These are phyloP conservation scores for Claviceps africana DNA, from an alignment of 2,329 filamentous ascomycete genomes.

Conservation along the genomic window DNA sequence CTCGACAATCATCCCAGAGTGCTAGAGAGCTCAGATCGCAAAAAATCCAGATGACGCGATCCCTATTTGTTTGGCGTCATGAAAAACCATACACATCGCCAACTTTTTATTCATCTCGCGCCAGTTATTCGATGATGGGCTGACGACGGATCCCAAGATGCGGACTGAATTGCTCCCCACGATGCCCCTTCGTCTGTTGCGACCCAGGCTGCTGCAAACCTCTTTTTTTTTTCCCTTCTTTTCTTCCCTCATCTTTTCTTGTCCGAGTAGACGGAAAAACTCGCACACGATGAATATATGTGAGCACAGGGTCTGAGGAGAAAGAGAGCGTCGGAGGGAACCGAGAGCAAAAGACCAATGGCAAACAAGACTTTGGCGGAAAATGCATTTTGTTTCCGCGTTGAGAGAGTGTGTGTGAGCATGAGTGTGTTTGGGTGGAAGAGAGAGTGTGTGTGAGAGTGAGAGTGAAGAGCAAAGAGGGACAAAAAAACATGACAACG, in stretches of 20 bases:
- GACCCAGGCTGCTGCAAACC: not conserved
- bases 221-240: not conserved
- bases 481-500: constrained; percentile 11
- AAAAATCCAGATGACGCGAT: too few relatives aligned
- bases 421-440: not conserved
- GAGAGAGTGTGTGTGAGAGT: not conserved
- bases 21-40: too few relatives aligned
- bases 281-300: not conserved
- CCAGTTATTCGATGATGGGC: not conserved
- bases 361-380: constrained; percentile 2
- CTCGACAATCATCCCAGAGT: too few relatives aligned
- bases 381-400: not conserved
- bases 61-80: not conserved
- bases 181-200: not conserved
- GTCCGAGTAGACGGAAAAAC: not conserved
- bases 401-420: not conserved
- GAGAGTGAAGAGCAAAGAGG: too few relatives aligned
- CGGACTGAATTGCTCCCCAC: not conserved
- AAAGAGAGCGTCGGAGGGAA: not conserved
- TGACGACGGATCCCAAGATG: not conserved
- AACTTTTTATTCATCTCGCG: not conserved
- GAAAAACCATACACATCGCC: not conserved
- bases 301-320: not conserved
- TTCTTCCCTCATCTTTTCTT: not conserved
- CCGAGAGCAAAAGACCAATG: constrained; percentile 5